phyloP scores from a whole-genome alignment of 441 rosid species.

The Jatropha multifida region DNA sequence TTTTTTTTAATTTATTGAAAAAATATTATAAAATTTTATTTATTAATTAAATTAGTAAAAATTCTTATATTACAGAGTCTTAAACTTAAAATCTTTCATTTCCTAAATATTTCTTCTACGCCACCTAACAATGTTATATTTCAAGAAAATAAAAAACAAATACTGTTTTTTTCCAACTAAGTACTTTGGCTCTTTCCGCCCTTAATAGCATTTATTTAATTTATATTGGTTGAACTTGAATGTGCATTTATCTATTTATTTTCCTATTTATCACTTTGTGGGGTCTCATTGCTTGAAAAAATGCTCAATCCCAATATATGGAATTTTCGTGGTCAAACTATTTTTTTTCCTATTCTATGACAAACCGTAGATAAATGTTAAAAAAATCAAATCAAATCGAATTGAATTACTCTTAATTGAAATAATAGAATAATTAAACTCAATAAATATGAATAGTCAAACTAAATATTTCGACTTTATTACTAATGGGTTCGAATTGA shows the following conservation, averaged over 20 bases:
- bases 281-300: conserved; percentile 9
- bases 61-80: no score
- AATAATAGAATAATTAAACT: no score
- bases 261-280: conserved; percentile 8
- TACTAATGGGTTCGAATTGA: no score
- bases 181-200: conserved; percentile 2
- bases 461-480: no score
- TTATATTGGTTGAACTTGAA: neutral
- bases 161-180: neutral
- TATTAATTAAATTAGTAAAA: neutral
- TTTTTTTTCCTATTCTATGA: neutral
- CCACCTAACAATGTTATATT: neutral
- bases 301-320: neutral
- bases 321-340: conserved; percentile 7
- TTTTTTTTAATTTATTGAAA: neutral
- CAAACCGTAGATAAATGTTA: no score
- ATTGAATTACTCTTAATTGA: no score
- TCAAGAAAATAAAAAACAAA: neutral
- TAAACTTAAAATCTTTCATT: neutral
- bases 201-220: neutral
- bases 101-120: neutral
- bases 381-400: no score
- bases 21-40: neutral
- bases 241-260: neutral
- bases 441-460: no score